These are phyloP conservation scores for Nitzschia putrida DNA, from an alignment of 108 stramenopile species.

Conservation along the genomic window DNA sequence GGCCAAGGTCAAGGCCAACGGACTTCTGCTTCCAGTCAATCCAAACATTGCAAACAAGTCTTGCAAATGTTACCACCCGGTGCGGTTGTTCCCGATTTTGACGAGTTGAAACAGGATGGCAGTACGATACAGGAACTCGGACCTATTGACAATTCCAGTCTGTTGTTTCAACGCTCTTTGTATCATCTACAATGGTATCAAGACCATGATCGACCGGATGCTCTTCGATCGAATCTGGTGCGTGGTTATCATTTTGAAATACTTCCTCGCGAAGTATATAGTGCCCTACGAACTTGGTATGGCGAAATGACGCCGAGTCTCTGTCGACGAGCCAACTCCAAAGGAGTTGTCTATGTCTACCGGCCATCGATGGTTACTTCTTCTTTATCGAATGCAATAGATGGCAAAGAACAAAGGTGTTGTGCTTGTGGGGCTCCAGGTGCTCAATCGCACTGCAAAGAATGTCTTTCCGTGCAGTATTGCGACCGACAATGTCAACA, in stretches of 20 bases:
- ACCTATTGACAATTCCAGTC: conserved; percentile 64
- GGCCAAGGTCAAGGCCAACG: neutral
- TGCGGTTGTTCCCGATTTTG: conserved; percentile 14
- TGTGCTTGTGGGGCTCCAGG: conserved; percentile 55
- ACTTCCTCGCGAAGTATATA: conserved; percentile 76
- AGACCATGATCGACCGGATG: conserved; percentile 1
- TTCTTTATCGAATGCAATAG: no score
- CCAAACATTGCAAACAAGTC: conserved; percentile 5
- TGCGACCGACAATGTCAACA: conserved; percentile 66
- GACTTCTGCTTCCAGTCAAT: neutral
- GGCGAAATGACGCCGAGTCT: conserved; percentile 65
- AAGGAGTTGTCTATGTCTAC: conserved; percentile 26
- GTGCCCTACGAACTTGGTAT: conserved; percentile 70
- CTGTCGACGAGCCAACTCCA: conserved; percentile 47
- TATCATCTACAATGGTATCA: conserved; percentile 43
- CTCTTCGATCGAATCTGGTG: conserved; percentile 50
- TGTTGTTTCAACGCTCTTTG: conserved; percentile 32
- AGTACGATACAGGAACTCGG: conserved; percentile 45
- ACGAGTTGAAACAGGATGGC: conserved; percentile 30
- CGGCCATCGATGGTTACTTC: neutral
- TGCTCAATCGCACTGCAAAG: conserved; percentile 48
- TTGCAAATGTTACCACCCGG: conserved; percentile 31
- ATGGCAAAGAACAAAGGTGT: conserved; percentile 25
- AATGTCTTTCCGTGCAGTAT: conserved; percentile 54
- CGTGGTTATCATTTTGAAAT: conserved; percentile 85